Evolutionary conservation across 2,329 filamentous ascomycete species (phyloP).

Genomic region (Cladophialophora chaetospira): DNA sequence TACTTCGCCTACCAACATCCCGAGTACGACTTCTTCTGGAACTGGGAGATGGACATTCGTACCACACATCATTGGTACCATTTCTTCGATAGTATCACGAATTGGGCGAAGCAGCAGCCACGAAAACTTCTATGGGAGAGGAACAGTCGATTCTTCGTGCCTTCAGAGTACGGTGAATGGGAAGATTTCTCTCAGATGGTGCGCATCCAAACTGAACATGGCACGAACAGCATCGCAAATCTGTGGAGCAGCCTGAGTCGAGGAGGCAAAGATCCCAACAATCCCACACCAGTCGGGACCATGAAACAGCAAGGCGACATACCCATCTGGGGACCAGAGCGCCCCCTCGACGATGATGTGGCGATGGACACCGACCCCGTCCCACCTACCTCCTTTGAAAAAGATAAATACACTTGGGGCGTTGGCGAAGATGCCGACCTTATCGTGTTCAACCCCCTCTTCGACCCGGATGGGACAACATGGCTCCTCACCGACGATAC

Average conservation of each 20-base stretch:
- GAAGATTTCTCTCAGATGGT: slow-evolving; percentile 78
- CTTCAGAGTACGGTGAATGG: slow-evolving; percentile 74
- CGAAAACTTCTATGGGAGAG: slow-evolving; percentile 81
- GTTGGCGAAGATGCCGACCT: slow-evolving; percentile 88
- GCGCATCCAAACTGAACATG: slow-evolving; percentile 72
- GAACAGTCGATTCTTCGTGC: slow-evolving; percentile 75
- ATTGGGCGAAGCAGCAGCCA: slow-evolving; percentile 72
- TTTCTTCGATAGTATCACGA: slow-evolving; percentile 67
- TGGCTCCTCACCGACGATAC: slow-evolving; percentile 84
- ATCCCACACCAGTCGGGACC: slow-evolving; percentile 17
- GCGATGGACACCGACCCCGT: slow-evolving; percentile 70
- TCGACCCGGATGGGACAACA: slow-evolving; percentile 81
- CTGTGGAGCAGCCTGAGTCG: slow-evolving; percentile 60
- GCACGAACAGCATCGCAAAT: slow-evolving; percentile 65
- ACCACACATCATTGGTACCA: slow-evolving; percentile 88
- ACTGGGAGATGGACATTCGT: slow-evolving; percentile 92
- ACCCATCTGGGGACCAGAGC: slow-evolving; percentile 80
- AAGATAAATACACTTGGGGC: slow-evolving; percentile 83
- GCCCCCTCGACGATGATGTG: slow-evolving; percentile 70
- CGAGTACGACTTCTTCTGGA: slow-evolving; percentile 90
- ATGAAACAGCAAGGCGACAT: slow-evolving; percentile 53
- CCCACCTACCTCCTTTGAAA: slow-evolving; percentile 72
- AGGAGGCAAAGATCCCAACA: slow-evolving; percentile 32
- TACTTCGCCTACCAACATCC: slow-evolving; percentile 87
- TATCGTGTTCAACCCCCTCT: slow-evolving; percentile 89